Percentiles rank a stretch among this genome's conserved stretches.
Evolutionary conservation across 2,329 filamentous ascomycete species (phyloP).

Genomic region (Parafenestella ontariensis): DNA sequence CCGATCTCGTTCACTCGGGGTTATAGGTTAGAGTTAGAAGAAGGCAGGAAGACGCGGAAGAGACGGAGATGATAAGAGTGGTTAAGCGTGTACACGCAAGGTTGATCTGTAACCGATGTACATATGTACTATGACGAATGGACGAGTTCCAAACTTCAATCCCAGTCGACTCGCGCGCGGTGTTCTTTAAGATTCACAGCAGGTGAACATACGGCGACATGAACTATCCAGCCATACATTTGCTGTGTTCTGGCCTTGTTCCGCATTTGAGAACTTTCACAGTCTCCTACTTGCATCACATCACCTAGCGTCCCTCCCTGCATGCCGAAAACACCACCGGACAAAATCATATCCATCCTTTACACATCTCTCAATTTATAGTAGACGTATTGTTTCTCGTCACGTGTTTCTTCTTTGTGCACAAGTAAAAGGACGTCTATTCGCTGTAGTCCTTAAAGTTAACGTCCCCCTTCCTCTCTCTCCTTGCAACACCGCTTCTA

Average conservation of each 20-base stretch:
- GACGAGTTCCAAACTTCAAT: background rate
- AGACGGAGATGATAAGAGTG: background rate
- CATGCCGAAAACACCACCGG: background rate
- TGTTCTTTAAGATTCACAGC: background rate
- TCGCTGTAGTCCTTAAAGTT: too few relatives aligned
- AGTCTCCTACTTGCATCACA: background rate
- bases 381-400: too few relatives aligned
- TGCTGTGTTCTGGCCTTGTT: background rate
- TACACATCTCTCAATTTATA: too few relatives aligned
- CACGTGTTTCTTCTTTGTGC: too few relatives aligned
- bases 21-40: background rate
- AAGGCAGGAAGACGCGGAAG: background rate
- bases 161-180: background rate
- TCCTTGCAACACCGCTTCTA: too few relatives aligned
- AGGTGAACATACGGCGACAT: background rate
- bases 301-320: background rate
- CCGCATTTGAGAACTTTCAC: background rate
- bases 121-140: background rate
- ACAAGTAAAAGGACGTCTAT: too few relatives aligned
- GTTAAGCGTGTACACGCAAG: background rate
- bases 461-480: too few relatives aligned
- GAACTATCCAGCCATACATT: background rate
- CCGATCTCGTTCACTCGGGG: constrained; percentile 63
- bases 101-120: background rate
- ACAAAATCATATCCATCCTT: too few relatives aligned